Evolutionary conservation across 306 rosid genomes (phyloP).

Genomic region (Cyamopsis tetragonoloba): DNA sequence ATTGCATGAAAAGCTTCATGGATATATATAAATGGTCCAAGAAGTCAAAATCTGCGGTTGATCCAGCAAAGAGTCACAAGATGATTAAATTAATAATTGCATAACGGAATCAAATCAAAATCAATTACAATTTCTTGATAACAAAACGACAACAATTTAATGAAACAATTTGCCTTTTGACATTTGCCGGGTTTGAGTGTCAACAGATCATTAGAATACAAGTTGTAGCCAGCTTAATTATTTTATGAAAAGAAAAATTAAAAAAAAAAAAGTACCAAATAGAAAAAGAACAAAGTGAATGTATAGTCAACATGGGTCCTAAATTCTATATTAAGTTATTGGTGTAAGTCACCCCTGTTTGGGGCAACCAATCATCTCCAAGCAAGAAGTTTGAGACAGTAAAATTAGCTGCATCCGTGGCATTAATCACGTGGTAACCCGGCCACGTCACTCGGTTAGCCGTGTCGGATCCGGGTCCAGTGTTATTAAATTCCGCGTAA

Average conservation of each 20-base stretch:
- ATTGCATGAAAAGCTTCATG: neutral
- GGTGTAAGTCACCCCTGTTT: slow-evolving; percentile 62
- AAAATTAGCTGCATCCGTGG: slow-evolving; percentile 64
- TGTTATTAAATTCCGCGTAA: slow-evolving; percentile 71
- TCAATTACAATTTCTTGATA: neutral
- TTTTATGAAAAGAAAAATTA: neutral
- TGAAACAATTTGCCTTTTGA: neutral
- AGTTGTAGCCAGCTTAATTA: slow-evolving; percentile 12
- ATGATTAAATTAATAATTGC: neutral
- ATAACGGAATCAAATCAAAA: neutral
- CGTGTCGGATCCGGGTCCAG: slow-evolving; percentile 61
- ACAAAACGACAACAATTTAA: slow-evolving; percentile 9
- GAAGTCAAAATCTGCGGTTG: slow-evolving; percentile 16
- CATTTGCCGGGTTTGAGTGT: neutral
- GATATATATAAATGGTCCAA: neutral
- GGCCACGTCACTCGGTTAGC: slow-evolving; percentile 58
- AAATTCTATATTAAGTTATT: slow-evolving; percentile 23
- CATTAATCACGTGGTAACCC: slow-evolving; percentile 61
- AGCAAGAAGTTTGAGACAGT: slow-evolving; percentile 62
- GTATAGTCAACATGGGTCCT: neutral
- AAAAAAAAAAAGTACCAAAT: neutral
- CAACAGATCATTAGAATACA: neutral
- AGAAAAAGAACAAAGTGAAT: neutral
- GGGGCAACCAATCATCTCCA: slow-evolving; percentile 74
- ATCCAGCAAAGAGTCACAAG: neutral